Evolutionary conservation across 257 asterid genomes (phyloP).

Genomic region (Dorcoceras hygrometricum): DNA sequence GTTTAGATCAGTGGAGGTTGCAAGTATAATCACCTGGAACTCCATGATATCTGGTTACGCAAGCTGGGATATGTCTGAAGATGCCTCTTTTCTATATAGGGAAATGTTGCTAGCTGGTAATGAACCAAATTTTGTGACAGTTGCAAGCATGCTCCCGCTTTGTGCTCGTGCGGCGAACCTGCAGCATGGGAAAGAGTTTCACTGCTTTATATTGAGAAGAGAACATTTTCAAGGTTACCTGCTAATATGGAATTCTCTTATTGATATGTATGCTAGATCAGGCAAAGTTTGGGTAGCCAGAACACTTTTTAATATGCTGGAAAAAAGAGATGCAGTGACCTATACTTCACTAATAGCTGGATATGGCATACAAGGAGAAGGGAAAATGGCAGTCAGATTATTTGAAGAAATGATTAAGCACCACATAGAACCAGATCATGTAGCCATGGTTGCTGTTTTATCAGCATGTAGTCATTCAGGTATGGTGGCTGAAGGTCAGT

Average conservation of each 20-base stretch:
- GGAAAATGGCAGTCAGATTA: slow-evolving; percentile 51
- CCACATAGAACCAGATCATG: slow-evolving; percentile 66
- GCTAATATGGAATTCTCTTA: slow-evolving; percentile 69
- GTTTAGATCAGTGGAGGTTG: slow-evolving; percentile 46
- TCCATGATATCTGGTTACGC: slow-evolving; percentile 76
- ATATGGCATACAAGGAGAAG: slow-evolving; percentile 77
- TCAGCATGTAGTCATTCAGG: slow-evolving; percentile 96
- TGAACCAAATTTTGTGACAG: slow-evolving; percentile 69
- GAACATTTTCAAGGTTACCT: slow-evolving; percentile 47
- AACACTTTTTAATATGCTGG: slow-evolving; percentile 58
- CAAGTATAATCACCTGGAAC: slow-evolving; percentile 65
- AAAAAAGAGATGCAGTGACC: slow-evolving; percentile 63
- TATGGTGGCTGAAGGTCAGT: slow-evolving; percentile 56
- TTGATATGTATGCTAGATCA: slow-evolving; percentile 80
- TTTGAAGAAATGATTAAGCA: slow-evolving; percentile 63
- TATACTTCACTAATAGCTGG: slow-evolving; percentile 88
- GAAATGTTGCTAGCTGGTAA: slow-evolving; percentile 51
- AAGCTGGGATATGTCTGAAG: slow-evolving; percentile 54
- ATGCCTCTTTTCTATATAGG: slow-evolving; percentile 61
- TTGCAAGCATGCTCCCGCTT: slow-evolving; percentile 76
- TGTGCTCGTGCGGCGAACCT: slow-evolving; percentile 79
- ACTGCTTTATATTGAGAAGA: slow-evolving; percentile 56
- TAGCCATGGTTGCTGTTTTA: slow-evolving; percentile 68
- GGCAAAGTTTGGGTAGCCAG: slow-evolving; percentile 67
- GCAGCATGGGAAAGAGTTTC: slow-evolving; percentile 78